Evolutionary conservation across 805 yeast species (phyloP).

Genomic region (Lachancea fermentati): DNA sequence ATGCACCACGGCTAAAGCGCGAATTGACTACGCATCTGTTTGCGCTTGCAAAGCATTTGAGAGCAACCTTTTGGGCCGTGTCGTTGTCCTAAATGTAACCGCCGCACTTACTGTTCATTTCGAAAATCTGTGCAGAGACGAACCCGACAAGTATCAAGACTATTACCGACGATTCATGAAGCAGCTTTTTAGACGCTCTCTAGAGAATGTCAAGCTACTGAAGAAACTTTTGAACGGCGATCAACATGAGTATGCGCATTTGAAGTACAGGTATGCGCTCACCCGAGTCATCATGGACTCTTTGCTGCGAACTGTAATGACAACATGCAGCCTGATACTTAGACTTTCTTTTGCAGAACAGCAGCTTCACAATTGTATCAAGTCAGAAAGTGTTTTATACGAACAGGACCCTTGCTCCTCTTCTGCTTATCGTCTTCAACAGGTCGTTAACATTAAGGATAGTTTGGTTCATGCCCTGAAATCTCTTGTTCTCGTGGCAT

Average conservation of each 20-base stretch:
- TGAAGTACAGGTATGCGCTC: slow-evolving; percentile 1
- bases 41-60: slow-evolving; percentile 1
- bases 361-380: neutral
- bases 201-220: slow-evolving; percentile 4
- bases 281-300: slow-evolving; percentile 1
- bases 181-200: slow-evolving; percentile 2
- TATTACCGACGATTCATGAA: neutral
- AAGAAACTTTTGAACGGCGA: neutral
- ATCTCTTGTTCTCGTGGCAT: neutral
- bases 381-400: neutral
- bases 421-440: neutral
- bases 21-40: neutral
- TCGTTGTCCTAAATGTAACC: neutral
- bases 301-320: neutral
- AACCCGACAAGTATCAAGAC: neutral
- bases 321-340: neutral
- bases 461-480: neutral
- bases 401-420: neutral
- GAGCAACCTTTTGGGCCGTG: neutral
- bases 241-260: neutral
- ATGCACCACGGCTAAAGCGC: neutral
- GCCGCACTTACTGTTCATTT: slow-evolving; percentile 1
- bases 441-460: neutral
- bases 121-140: slow-evolving; percentile 1
- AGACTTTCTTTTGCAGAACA: neutral